Evolutionary conservation across 805 yeast species (phyloP), one percentile per base, ranked within the genome.

Genomic region (Kurtzmaniella cleridarum): DNA sequence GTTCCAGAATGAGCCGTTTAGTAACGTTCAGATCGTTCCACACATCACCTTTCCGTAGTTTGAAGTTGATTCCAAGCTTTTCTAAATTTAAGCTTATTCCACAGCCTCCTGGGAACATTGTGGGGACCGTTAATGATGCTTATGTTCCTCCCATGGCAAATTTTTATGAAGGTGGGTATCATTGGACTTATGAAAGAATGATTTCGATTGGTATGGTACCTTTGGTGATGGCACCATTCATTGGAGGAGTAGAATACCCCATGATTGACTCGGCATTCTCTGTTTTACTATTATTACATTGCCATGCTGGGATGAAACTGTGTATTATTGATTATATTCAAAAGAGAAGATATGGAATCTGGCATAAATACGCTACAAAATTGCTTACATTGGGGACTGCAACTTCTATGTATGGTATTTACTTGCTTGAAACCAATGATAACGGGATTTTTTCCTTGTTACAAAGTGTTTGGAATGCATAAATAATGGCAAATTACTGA

Each of bases 251-350:
- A 12, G 75, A 76, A 17, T 62, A 78, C 46, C 83, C 95, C 10
- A 66, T 81, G 16, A 57, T 80, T 27, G 98, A 93, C 64, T 77
- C 95, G 5, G 54, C 78, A 1, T 73, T 88, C 49, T 77, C 86
- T 17, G 64, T 81, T 23, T 64, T 81, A 27, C 61, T 88, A 37
- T 64, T 91, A 51, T 75, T 81, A 43, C 98, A 93, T 66, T 73
- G 84, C 41, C 87, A 83, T 62, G 76, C 84, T 50, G 98, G 98
- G 10, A 78, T 93, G 65, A 84, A 84, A 62, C 73, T 95, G 34
- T 91, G 97, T 71, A 89, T 93, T 54, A 81, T 81, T 43, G 98
- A 91, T 64, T 93, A 91, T 66, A 82, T 91, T 40, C 97, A 96
- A 31, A 64, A 70, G 57, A 77, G 98, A 60, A 86, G 81, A 17